Percentiles rank a stretch among this genome's conserved stretches.
These are phyloP conservation scores for Peribolospora kevripleyi DNA, from an alignment of 768 basidiomycete species.

Conservation along the genomic window DNA sequence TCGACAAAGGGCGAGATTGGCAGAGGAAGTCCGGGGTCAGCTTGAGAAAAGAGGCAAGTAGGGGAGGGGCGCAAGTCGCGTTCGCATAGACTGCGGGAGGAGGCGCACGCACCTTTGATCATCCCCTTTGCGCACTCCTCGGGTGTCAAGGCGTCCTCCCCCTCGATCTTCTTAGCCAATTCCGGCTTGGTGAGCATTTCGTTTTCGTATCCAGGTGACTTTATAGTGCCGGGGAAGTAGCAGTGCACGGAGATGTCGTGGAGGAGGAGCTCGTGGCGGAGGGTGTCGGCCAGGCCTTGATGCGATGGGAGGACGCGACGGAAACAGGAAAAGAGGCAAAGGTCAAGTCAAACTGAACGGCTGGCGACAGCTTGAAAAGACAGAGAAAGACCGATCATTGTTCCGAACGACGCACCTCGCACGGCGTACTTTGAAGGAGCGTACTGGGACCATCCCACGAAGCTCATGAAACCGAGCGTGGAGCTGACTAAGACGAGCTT, in stretches of 20 bases:
- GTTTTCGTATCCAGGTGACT: slow-evolving; percentile 44
- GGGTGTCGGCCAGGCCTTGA: slow-evolving; percentile 54
- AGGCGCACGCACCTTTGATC: slow-evolving; percentile 29
- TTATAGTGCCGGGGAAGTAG: slow-evolving; percentile 62
- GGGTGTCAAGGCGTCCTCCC: slow-evolving; percentile 38
- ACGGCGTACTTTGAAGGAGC: slow-evolving; percentile 66
- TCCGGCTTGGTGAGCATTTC: slow-evolving; percentile 57
- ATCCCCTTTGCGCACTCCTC: slow-evolving; percentile 38
- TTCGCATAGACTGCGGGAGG: background rate
- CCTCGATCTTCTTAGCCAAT: slow-evolving; percentile 52
- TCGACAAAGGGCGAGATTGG: background rate
- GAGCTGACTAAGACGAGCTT: slow-evolving; percentile 59
- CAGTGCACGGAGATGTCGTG: slow-evolving; percentile 57
- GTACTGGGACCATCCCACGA: slow-evolving; percentile 57
- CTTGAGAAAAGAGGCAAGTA: background rate
- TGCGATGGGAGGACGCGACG: background rate
- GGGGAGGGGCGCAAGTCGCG: background rate
- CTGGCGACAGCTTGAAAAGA: no score
- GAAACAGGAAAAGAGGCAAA: background rate
- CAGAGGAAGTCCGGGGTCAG: background rate
- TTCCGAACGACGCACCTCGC: slow-evolving; percentile 30
- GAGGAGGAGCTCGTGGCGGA: slow-evolving; percentile 52
- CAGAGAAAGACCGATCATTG: background rate
- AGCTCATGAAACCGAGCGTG: slow-evolving; percentile 44
- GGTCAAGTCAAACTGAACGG: background rate